phyloP scores from a whole-genome alignment of 78 protist genomes.

The Dictyostelium capitatum region DNA sequence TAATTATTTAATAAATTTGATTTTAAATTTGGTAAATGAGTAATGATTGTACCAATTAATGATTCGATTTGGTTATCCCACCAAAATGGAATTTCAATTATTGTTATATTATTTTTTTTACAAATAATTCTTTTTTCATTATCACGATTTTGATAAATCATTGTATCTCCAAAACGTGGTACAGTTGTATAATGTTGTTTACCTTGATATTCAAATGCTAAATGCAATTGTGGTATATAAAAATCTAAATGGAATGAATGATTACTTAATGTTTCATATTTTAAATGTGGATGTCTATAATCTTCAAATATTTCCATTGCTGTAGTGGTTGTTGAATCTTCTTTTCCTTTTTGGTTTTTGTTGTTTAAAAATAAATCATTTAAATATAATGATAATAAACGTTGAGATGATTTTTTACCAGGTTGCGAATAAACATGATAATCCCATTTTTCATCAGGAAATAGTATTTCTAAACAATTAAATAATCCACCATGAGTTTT shows the following conservation, averaged over 20 bases:
- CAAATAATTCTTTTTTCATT: constrained; percentile 38
- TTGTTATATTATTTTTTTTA: not conserved
- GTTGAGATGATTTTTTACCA: constrained; percentile 64
- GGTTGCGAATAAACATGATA: constrained; percentile 8
- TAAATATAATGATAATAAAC: constrained; percentile 35
- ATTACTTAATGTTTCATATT: not conserved
- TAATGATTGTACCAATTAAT: constrained; percentile 33
- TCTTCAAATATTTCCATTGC: constrained; percentile 6
- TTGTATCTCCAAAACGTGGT: constrained; percentile 16
- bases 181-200: constrained; percentile 55
- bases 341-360: not conserved
- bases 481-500: constrained; percentile 50
- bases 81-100: constrained; percentile 70
- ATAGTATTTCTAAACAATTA: not conserved
- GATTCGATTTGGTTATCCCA: constrained; percentile 62
- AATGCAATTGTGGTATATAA: not conserved
- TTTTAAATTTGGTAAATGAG: not conserved
- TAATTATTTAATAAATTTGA: not conserved
- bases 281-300: constrained; percentile 15
- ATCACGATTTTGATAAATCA: constrained; percentile 37
- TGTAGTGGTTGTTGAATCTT: not conserved
- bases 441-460: constrained; percentile 39
- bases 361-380: not conserved
- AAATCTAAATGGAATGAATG: constrained; percentile 56
- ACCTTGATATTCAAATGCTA: constrained; percentile 75